Conservation (phyloP, 441 rosid species). For the Mallotus repandus region DNA sequence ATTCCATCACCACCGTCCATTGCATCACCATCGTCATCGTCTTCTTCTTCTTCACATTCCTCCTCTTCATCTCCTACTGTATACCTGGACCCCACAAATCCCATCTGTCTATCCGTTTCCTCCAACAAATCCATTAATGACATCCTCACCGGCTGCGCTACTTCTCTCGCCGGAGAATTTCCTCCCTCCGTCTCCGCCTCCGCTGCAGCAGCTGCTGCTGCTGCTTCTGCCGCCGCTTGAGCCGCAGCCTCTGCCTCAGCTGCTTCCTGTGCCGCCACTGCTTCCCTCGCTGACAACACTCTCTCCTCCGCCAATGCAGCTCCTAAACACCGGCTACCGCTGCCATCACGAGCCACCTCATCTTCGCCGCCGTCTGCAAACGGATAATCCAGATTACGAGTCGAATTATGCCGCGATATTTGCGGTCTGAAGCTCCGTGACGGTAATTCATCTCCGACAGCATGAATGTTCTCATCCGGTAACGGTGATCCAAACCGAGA, state of each 20-base stretch:
- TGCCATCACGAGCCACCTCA: slow-evolving; percentile 30
- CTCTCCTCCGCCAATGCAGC: slow-evolving; percentile 64
- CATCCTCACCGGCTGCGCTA: slow-evolving; percentile 55
- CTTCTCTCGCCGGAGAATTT: slow-evolving; percentile 7
- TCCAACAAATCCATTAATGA: slow-evolving; percentile 82
- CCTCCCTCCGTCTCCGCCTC: slow-evolving; percentile 23
- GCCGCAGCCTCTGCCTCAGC: slow-evolving; percentile 47
- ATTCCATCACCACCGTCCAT: slow-evolving; percentile 34
- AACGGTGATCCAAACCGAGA: slow-evolving; percentile 37
- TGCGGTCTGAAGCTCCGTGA: slow-evolving; percentile 46
- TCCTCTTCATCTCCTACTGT: slow-evolving; percentile 41
- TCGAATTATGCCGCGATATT: slow-evolving; percentile 42
- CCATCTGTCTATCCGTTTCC: slow-evolving; percentile 76
- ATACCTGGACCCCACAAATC: slow-evolving; percentile 56
- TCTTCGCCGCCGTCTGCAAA: slow-evolving; percentile 28
- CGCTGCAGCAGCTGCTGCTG: no score
- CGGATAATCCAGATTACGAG: slow-evolving; percentile 19
- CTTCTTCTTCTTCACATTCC: slow-evolving; percentile 32
- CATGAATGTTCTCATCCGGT: slow-evolving; percentile 28
- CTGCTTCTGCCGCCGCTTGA: slow-evolving; percentile 23
- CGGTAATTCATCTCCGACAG: slow-evolving; percentile 36
- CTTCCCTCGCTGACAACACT: slow-evolving; percentile 70
- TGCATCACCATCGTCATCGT: slow-evolving; percentile 34
- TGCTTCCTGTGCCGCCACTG: slow-evolving; percentile 68
- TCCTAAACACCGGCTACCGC: slow-evolving; percentile 38